These are phyloP conservation scores for Sphagnum fallax DNA, from an alignment of 228 moss, liverwort and hornwort species.

Conservation along the genomic window DNA sequence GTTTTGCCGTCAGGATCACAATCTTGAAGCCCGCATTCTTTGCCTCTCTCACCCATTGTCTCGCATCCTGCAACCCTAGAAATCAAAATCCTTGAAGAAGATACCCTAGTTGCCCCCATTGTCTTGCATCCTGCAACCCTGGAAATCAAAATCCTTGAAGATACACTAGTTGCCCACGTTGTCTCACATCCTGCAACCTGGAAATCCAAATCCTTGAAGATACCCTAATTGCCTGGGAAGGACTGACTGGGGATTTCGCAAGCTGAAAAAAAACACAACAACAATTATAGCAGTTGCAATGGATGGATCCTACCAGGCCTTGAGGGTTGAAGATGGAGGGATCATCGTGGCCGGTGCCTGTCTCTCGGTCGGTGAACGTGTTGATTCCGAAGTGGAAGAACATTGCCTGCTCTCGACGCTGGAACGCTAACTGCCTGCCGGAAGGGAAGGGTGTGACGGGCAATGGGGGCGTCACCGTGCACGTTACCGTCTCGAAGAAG, in stretches of 20 bases:
- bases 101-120: too few species aligned
- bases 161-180: too few species aligned
- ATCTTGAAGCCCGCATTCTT: constrained; percentile 70
- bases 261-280: too few species aligned
- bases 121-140: too few species aligned
- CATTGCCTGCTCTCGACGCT: constrained; percentile 61
- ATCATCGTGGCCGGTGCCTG: constrained; percentile 60
- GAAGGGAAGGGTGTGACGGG: constrained; percentile 70
- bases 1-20: constrained; percentile 76
- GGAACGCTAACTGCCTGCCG: constrained; percentile 66
- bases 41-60: constrained; percentile 73
- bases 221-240: too few species aligned
- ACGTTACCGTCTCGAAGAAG: constrained; percentile 10
- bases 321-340: constrained; percentile 61
- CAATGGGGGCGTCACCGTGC: constrained; percentile 45
- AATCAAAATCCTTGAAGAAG: too few species aligned
- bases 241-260: too few species aligned
- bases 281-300: too few species aligned
- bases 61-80: constrained; percentile 32
- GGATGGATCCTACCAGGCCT: constrained; percentile 20
- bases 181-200: too few species aligned
- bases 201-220: too few species aligned
- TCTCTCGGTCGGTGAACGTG: constrained; percentile 69
- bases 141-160: too few species aligned
- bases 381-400: constrained; percentile 93